Percentiles rank a stretch among this genome's conserved stretches.
These are phyloP conservation scores for Zygoascus tannicola DNA, from an alignment of 805 yeast genomes.

Conservation along the genomic window DNA sequence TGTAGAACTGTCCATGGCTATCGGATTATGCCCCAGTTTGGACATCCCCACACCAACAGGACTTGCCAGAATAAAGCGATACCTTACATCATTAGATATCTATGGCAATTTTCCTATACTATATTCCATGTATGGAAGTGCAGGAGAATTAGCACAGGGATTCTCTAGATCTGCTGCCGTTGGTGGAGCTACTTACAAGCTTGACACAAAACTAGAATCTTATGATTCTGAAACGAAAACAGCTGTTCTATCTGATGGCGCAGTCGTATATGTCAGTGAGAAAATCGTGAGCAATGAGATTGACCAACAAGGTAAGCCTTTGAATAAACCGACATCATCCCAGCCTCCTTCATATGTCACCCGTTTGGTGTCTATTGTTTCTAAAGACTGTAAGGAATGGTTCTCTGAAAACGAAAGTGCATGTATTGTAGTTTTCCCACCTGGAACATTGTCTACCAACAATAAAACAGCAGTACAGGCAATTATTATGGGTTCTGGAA, in stretches of 20 bases:
- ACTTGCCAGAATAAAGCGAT: conserved; percentile 70
- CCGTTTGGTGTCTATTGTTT: conserved; percentile 72
- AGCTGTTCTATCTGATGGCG: conserved; percentile 58
- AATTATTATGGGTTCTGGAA: conserved; percentile 74
- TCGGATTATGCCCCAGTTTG: conserved; percentile 64
- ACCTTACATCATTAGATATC: conserved; percentile 74
- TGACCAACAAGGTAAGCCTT: conserved; percentile 13
- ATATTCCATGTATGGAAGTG: conserved; percentile 88
- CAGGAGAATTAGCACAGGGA: conserved; percentile 93
- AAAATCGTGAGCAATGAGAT: conserved; percentile 41
- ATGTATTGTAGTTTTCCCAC: conserved; percentile 88
- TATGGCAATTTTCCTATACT: conserved; percentile 92
- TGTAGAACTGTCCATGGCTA: conserved; percentile 74
- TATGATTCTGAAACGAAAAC: conserved; percentile 58
- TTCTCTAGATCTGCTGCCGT: conserved; percentile 97
- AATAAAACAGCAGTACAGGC: conserved; percentile 77
- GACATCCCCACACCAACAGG: conserved; percentile 64
- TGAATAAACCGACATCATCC: conserved; percentile 3
- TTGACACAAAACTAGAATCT: conserved; percentile 54
- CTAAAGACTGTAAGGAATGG: conserved; percentile 87
- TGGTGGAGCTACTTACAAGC: conserved; percentile 89
- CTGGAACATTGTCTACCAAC: conserved; percentile 54
- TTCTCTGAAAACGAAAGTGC: conserved; percentile 75
- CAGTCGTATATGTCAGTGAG: conserved; percentile 65
- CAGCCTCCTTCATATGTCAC: conserved; percentile 36